A percentile compares a stretch with the other conserved stretches of the same genome.
Conservation (phyloP, 2,329 filamentous ascomycete genomes). For the Phaeoacremonium minimum region DNA sequence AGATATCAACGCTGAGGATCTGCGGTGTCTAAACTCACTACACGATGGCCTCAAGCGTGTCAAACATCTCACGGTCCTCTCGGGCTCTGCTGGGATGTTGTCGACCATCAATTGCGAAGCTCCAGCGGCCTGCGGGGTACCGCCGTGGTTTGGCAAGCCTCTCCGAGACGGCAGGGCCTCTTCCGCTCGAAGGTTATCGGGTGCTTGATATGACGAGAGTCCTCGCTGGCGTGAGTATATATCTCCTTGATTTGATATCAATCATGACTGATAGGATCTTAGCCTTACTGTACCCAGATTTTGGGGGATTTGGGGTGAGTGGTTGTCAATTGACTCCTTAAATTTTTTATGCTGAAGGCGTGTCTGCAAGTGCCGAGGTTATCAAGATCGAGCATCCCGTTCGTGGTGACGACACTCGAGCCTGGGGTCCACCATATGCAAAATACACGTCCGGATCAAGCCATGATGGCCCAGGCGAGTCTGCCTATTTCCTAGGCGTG, state of each 20-base stretch:
- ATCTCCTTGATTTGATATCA: neutral
- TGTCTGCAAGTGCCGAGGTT: constrained; percentile 73
- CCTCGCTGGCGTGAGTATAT: constrained; percentile 73
- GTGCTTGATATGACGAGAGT: constrained; percentile 97
- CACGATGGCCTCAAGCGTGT: too few species aligned
- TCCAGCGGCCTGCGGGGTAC: too few species aligned
- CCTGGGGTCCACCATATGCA: constrained; percentile 95
- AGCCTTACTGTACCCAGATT: constrained; percentile 98
- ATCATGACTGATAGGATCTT: constrained; percentile 1
- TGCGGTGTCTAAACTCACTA: too few species aligned
- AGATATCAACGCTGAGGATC: too few species aligned
- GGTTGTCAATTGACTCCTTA: constrained; percentile 1
- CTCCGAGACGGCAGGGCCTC: constrained; percentile 14
- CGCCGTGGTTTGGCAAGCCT: neutral
- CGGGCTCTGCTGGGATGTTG: too few species aligned
- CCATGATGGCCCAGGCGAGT: constrained; percentile 74
- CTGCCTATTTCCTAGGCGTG: constrained; percentile 90
- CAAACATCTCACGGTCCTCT: too few species aligned
- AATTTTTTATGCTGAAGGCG: neutral
- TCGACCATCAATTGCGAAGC: too few species aligned
- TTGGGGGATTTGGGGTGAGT: constrained; percentile 89
- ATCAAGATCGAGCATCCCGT: constrained; percentile 96
- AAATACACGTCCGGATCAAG: constrained; percentile 60
- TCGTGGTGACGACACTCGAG: constrained; percentile 87
- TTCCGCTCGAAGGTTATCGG: constrained; percentile 78